Conservation (phyloP, 176 grass and related monocot species). For the Bromus sterilis region DNA sequence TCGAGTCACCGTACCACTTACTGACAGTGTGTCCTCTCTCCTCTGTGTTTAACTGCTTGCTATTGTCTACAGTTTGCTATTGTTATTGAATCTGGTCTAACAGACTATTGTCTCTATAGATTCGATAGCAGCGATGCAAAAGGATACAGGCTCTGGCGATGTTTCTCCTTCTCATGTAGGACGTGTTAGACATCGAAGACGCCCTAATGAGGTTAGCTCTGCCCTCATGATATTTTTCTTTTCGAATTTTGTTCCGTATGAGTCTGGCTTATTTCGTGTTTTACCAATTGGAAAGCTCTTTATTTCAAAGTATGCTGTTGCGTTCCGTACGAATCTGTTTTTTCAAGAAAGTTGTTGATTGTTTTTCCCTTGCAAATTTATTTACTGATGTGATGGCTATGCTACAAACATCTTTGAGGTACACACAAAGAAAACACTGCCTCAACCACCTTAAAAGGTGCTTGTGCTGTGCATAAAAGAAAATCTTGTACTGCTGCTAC, state of each 20-base stretch:
- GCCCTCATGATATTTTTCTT: not conserved
- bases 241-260: not conserved
- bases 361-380: not conserved
- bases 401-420: not conserved
- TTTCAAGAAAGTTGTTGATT: not conserved
- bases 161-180: slow-evolving; percentile 34
- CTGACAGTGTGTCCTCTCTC: not conserved
- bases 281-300: not conserved
- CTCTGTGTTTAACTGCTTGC: not conserved
- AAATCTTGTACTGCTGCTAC: not conserved
- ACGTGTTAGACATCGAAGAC: slow-evolving; percentile 47
- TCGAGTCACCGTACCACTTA: too few relatives aligned
- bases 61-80: not conserved
- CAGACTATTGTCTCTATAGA: not conserved
- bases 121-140: slow-evolving; percentile 46
- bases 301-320: not conserved
- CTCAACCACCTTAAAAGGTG: not conserved
- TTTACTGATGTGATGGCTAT: not conserved
- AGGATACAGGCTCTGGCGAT: slow-evolving; percentile 29
- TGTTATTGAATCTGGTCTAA: not conserved
- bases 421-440: not conserved
- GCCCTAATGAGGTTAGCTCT: slow-evolving; percentile 35
- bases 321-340: not conserved
- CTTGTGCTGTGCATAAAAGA: not conserved
- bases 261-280: not conserved